These are phyloP conservation scores for Brassica incana DNA, from an alignment of 345 rosid species.

Conservation along the genomic window DNA sequence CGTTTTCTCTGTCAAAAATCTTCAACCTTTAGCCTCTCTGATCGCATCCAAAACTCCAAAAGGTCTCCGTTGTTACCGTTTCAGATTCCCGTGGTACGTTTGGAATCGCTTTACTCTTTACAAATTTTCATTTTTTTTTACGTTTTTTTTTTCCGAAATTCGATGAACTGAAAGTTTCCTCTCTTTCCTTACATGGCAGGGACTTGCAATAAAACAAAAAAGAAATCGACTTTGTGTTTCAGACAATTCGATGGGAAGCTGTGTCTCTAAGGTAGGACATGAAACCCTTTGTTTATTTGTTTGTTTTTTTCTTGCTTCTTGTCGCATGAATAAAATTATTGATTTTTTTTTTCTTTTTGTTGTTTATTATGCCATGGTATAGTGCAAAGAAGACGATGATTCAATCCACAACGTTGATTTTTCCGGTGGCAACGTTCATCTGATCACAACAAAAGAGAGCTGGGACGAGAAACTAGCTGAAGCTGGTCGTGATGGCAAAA, in stretches of 20 bases:
- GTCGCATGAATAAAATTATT: not conserved
- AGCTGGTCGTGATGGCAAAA: conserved; percentile 65
- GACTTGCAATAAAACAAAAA: not conserved
- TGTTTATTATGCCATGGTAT: not conserved
- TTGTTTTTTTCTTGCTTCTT: not conserved
- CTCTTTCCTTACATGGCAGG: not conserved
- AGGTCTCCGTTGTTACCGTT: conserved; percentile 1
- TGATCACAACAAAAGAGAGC: conserved; percentile 56
- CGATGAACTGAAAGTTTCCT: not conserved
- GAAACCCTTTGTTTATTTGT: not conserved
- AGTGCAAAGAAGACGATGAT: conserved; percentile 47
- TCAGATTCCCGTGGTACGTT: not conserved
- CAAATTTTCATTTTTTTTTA: not conserved
- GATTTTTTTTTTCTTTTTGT: not conserved
- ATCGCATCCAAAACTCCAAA: conserved; percentile 17
- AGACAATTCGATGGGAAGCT: conserved; percentile 48
- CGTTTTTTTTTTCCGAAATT: not conserved
- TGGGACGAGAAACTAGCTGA: conserved; percentile 79
- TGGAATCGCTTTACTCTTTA: conserved; percentile 9
- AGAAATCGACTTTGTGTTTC: not conserved
- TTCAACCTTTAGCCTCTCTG: conserved; percentile 13
- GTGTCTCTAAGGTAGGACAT: conserved; percentile 46
- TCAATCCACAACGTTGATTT: conserved; percentile 50
- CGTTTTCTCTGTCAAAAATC: not conserved
- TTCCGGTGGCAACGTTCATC: conserved; percentile 62